A percentile compares a stretch with the other conserved stretches of the same genome.
These are phyloP conservation scores for Fusarium vanettenii DNA, from an alignment of 2,329 filamentous ascomycete species.

Conservation along the genomic window DNA sequence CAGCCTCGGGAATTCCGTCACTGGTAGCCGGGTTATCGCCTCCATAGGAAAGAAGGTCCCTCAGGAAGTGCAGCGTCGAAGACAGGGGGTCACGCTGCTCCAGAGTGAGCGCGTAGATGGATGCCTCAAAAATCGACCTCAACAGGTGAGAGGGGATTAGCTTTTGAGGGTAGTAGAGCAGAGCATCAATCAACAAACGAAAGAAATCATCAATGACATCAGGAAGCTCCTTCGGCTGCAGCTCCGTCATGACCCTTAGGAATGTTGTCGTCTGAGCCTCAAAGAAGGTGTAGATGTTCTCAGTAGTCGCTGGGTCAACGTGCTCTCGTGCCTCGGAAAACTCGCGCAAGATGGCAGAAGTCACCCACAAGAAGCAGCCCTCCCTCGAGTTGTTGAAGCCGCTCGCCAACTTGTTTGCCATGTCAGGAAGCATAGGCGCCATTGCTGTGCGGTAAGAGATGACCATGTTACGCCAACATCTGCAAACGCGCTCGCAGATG, in stretches of 20 bases:
- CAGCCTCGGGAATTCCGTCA: conserved; percentile 65
- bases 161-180: conserved; percentile 91
- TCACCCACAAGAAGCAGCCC: conserved; percentile 99
- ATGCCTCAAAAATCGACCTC: conserved; percentile 85
- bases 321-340: conserved; percentile 92
- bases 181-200: conserved; percentile 88
- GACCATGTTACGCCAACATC: conserved; percentile 97
- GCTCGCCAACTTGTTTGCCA: conserved; percentile 88
- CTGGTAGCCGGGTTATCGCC: conserved; percentile 77
- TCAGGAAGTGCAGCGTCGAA: conserved; percentile 91
- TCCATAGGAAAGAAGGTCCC: conserved; percentile 91
- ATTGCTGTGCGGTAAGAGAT: conserved; percentile 94
- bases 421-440: conserved; percentile 82
- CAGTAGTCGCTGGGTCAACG: conserved; percentile 83
- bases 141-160: conserved; percentile 84
- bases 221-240: conserved; percentile 79
- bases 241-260: conserved; percentile 86
- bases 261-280: conserved; percentile 93
- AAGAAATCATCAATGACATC: conserved; percentile 96
- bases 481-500: conserved; percentile 92
- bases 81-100: conserved; percentile 93
- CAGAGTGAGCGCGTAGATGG: conserved; percentile 85
- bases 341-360: conserved; percentile 92
- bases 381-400: conserved; percentile 89
- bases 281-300: conserved; percentile 93